A percentile compares a stretch with the other conserved stretches of the same genome.
phyloP scores from a whole-genome alignment of 2,329 filamentous ascomycete genomes.

The Exophiala aquamarina region DNA sequence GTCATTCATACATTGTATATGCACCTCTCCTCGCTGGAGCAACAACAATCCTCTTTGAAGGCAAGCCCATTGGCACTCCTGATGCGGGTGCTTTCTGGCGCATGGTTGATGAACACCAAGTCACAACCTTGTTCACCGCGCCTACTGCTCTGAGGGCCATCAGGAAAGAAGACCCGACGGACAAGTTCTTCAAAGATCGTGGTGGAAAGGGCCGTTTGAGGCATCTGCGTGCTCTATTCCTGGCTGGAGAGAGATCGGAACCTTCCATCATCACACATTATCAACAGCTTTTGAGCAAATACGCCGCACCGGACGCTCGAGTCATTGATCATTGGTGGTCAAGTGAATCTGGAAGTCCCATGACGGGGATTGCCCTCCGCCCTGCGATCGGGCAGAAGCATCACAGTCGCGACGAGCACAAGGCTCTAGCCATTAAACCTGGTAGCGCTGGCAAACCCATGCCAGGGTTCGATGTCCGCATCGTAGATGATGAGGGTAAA shows the following conservation, averaged over 20 bases:
- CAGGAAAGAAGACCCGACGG: slow-evolving; percentile 78
- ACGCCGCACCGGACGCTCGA: slow-evolving; percentile 63
- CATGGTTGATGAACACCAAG: slow-evolving; percentile 76
- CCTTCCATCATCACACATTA: slow-evolving; percentile 82
- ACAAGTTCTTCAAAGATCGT: slow-evolving; percentile 61
- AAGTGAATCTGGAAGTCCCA: slow-evolving; percentile 68
- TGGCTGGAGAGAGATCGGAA: slow-evolving; percentile 87
- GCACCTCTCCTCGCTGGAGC: slow-evolving; percentile 82
- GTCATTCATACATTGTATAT: slow-evolving; percentile 85
- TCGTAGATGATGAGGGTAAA: slow-evolving; percentile 77
- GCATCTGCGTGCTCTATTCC: slow-evolving; percentile 71
- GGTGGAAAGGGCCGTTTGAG: slow-evolving; percentile 71
- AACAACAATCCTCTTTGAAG: slow-evolving; percentile 85
- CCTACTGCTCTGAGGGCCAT: slow-evolving; percentile 87
- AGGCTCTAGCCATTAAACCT: slow-evolving; percentile 67
- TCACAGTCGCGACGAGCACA: slow-evolving; percentile 28
- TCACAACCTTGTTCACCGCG: slow-evolving; percentile 81
- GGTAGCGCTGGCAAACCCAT: slow-evolving; percentile 88
- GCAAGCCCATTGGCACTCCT: slow-evolving; percentile 89
- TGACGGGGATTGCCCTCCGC: slow-evolving; percentile 64
- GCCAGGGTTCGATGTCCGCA: slow-evolving; percentile 84
- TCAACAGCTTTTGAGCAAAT: slow-evolving; percentile 66
- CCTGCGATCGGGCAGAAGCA: slow-evolving; percentile 58
- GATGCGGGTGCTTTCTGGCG: slow-evolving; percentile 88
- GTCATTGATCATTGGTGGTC: slow-evolving; percentile 77